Evolutionary conservation across 306 rosid species (phyloP), one percentile per base, ranked within the genome.

Genomic region (Ochetophila trinervis): DNA sequence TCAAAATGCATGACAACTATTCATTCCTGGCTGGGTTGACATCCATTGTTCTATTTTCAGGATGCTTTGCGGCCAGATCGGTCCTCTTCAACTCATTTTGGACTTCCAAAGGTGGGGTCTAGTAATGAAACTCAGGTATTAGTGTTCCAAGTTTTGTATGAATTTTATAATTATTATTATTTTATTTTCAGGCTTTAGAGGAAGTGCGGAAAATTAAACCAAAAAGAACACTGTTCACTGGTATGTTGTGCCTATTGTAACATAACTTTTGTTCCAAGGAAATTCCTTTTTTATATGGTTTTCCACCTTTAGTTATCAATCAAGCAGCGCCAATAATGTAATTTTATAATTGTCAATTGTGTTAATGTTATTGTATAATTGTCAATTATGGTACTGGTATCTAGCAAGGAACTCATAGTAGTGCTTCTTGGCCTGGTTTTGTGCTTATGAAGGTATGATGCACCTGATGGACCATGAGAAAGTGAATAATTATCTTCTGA

Each of bases 401-500:
- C n/a, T 21, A 36, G 50, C 30, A 19, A 42, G 55, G 47, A 35
- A 68, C 18, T 52, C 61, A 57, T 44, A 24, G 30, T 42, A 54
- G 24, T 59, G 55, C 23, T 8, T 32, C 51, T 45, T 60, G 63
- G 65, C 35, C 36, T 67, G 16, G 49, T 64, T 62, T 73, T 66
- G 65, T 24, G 40, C 74, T 79, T 59, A 30, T 79, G 68, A 77
- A 93, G 98, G 98, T 35, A 93, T 87, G 98, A 93, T 93, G 97
- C 98, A 93, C 80, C 68, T 86, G 74, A 90, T 89, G 98, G 97
- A 90, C 78, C 98, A 93, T 57, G 98, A 93, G 57, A 83, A 79
- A 73, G 94, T 87, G 78, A 93, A 80, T 59, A 67, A 36, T 59
- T 82, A 84, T 75, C 98, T 89, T 56, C 4, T 23, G 71, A 81